Base-by-base conservation (phyloP, 1,284 basidiomycete genomes). In the Anthracocystis walkeri region DNA sequence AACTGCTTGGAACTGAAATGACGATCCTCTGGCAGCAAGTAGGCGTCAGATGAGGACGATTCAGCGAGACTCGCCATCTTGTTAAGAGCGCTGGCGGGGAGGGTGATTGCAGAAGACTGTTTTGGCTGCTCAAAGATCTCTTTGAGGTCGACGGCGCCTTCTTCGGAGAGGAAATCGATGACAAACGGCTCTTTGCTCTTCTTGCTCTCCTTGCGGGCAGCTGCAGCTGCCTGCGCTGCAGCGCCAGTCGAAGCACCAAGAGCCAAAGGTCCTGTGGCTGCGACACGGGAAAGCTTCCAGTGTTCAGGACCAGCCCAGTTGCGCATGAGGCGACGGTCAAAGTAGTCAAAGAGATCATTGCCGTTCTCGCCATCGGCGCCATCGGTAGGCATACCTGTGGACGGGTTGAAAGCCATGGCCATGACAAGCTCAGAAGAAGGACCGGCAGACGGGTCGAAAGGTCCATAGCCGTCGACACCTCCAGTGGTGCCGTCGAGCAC, bases 301-400 rank as follows among this genome's bases (percentile, higher is more conserved):
- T 99, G 97, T 85, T 98, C 94, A 11, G 96, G 96, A 5, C 97
- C 96, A 4, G 97, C 96, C 96, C 96, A 99, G 79, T 95, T 96
- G 88, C 94, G 97, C 82, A 92, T 88, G 82, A 94, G 89, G 41
- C 90, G 91, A 78, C 92, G 90, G 85, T 99, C 95, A 85, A 99
- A 97, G 86, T 97, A 97, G 81, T 96, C 94, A 87, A 98, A 91
- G 7, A 84, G 66, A 25, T 68, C 72, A 42, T 67, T 54, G 45
- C 53, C 71, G 23, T 71, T 70, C 35, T 75, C 76, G 31, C 62
- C 76, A 20, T 73, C 75, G 10, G 65, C 65, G 20, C 62, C 67
- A 23, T 77, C 75, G 27, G 58, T 29, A 4, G 60, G 66, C 45
- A 57, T 55, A 3, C 66, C 71, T 18, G 62, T 62, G 18, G 67